phyloP scores from a whole-genome alignment of 495 filamentous ascomycete genomes.

The Aspergillus olivimuriae region DNA sequence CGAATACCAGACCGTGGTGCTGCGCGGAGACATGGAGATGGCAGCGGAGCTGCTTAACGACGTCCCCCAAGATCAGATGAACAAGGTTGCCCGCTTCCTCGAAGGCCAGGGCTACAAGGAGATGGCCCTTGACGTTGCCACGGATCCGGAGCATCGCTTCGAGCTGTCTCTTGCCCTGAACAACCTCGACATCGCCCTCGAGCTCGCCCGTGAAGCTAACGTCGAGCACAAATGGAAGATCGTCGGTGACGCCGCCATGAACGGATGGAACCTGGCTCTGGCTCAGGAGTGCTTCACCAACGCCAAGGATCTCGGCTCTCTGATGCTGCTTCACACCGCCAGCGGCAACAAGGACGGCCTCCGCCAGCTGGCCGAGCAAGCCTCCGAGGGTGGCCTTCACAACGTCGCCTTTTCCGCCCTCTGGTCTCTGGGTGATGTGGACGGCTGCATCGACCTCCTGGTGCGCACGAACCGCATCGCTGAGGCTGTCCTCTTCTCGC shows the following conservation, averaged over 20 bases:
- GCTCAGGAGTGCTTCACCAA: slow-evolving; percentile 89
- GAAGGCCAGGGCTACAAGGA: slow-evolving; percentile 98
- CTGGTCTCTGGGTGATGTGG: slow-evolving; percentile 80
- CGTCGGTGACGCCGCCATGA: slow-evolving; percentile 84
- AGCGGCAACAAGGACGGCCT: slow-evolving; percentile 72
- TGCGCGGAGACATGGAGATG: slow-evolving; percentile 90
- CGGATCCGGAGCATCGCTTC: slow-evolving; percentile 94
- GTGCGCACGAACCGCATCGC: slow-evolving; percentile 68
- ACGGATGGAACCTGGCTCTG: slow-evolving; percentile 77
- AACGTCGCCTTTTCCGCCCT: slow-evolving; percentile 89
- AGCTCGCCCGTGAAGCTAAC: slow-evolving; percentile 75
- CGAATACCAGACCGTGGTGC: slow-evolving; percentile 94
- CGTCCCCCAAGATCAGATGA: slow-evolving; percentile 85
- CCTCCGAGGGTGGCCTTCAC: slow-evolving; percentile 68
- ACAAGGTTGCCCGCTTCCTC: slow-evolving; percentile 95
- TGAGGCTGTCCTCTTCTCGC: slow-evolving; percentile 84
- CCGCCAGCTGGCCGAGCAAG: slow-evolving; percentile 60
- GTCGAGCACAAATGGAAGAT: slow-evolving; percentile 97
- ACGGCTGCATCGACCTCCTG: slow-evolving; percentile 75
- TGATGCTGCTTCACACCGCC: slow-evolving; percentile 80
- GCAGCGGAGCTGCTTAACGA: slow-evolving; percentile 77
- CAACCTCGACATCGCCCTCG: slow-evolving; percentile 75
- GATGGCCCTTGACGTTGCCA: slow-evolving; percentile 89
- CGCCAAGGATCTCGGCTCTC: slow-evolving; percentile 81
- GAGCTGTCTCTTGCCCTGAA: slow-evolving; percentile 82